Base-by-base conservation (phyloP, 345 rosid genomes). In the Aquilaria yunnanensis region DNA sequence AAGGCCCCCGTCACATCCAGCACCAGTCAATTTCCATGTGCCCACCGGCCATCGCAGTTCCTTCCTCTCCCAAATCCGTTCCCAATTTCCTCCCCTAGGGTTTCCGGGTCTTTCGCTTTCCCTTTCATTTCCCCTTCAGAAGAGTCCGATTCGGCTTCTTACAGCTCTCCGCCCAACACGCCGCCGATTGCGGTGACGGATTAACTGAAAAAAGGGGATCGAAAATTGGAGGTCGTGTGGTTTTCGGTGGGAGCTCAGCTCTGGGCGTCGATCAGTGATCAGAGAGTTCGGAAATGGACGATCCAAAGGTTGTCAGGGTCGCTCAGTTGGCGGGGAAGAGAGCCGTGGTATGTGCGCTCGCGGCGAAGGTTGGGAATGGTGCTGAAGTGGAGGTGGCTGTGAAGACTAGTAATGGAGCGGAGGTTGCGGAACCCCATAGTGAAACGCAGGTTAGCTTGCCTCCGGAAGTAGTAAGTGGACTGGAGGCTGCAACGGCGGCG, bases 251-350 rank as follows among this genome's bases (percentile, higher is more conserved):
- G 63, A 51, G 63, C 70, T 50, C 83, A 75, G 65, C 78, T 64
- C 41, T 66, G 78, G 69, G 77, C 67, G 76, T 70, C 80, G 92
- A 80, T 83, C 88, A 80, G 72, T 70, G 85, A 67, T 64, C 68
- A 52, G 70, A 54, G 65, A 33, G 77, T 53, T 76, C 62, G 45
- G 75, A 63, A 57, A 54, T 72, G 14, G 75, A 65, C 67, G 89
- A 61, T 73, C 72, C 77, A 30, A 65, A 66, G 67, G 74, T 73
- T 14, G 77, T 70, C 29, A 73, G 59, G 33, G 63, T 61, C n/a
- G 63, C 67, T 43, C 61, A 52, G 6, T 53, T 32, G 49, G 56
- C 46, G 6, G 67, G 11, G 32, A 14, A 57, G 55, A 32, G 59
- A 60, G 63, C 45, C 32, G 67, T 63, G 12, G 14, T 43, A 32